Evolutionary conservation across 2,329 filamentous ascomycete species (phyloP).

Genomic region (Raffaelea albimanens): DNA sequence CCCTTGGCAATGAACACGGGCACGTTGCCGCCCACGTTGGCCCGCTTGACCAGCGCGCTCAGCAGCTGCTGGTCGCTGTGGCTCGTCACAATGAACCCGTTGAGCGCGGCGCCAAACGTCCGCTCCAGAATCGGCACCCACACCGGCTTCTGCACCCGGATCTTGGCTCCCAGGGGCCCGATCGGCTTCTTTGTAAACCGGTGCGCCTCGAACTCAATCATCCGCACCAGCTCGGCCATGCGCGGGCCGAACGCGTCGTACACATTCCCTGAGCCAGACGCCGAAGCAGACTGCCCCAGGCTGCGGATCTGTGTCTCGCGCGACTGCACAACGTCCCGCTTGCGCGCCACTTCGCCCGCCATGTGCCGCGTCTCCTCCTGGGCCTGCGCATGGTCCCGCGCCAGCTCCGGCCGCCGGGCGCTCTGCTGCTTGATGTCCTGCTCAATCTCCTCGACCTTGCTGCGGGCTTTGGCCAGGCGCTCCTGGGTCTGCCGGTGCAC

Average conservation of each 20-base stretch:
- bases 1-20: slow-evolving; percentile 57
- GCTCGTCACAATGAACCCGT: slow-evolving; percentile 71
- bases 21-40: slow-evolving; percentile 28
- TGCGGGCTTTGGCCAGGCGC: slow-evolving; percentile 46
- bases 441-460: slow-evolving; percentile 33
- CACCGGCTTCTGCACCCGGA: slow-evolving; percentile 66
- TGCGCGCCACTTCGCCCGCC: slow-evolving; percentile 26
- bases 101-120: slow-evolving; percentile 59
- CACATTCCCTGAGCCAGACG: too few species aligned
- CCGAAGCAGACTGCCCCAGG: slow-evolving; percentile 40
- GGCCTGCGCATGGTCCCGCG: slow-evolving; percentile 22
- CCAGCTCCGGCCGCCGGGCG: slow-evolving; percentile 20
- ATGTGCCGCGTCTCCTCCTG: slow-evolving; percentile 21
- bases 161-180: slow-evolving; percentile 71
- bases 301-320: slow-evolving; percentile 40
- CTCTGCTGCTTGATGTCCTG: slow-evolving; percentile 20
- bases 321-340: slow-evolving; percentile 43
- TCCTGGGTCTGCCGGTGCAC: slow-evolving; percentile 52
- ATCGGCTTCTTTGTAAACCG: slow-evolving; percentile 65
- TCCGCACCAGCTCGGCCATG: slow-evolving; percentile 53
- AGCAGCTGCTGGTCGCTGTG: slow-evolving; percentile 67
- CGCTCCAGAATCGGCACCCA: slow-evolving; percentile 81
- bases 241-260: slow-evolving; percentile 51
- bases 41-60: slow-evolving; percentile 50
- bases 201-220: slow-evolving; percentile 60